Base-by-base conservation (phyloP, 148 eudicot species). In the Nepenthes gracilis region DNA sequence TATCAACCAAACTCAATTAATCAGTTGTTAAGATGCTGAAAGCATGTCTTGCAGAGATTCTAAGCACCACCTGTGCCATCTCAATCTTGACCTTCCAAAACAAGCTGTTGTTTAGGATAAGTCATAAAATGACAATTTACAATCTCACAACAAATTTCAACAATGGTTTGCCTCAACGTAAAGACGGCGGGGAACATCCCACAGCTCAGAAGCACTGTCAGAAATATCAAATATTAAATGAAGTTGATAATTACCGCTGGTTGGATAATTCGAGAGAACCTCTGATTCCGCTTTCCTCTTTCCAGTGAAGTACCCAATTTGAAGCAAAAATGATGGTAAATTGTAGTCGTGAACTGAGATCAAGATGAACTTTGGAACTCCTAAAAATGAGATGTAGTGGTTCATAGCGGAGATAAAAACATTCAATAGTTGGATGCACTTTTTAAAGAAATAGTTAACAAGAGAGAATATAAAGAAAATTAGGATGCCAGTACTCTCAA, bases 261-360 rank as follows among this genome's bases (percentile, higher is more conserved):
- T 68, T 47, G 98, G 96, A 77, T 77, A 93, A 61, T 80, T 84
- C 59, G 95, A 86, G 67, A 93, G 95, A 76, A 93, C 86, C 74
- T 88, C 95, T 47, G 96, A 73, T 79, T 93, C 98, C 52, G 98
- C 98, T 79, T 86, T 93, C 76, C 95, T 86, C 79, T 93, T 93
- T 47, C 95, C 98, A 5, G 91, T 93, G 74, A 88, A 93, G 78
- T 86, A 93, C 15, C 80, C 87, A 47, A 85, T 72, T 58, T 82
- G 57, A 54, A 88, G 94, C 67, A 92, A 70, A 81, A 88, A 92
- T 66, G 96, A 64, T 13, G 98, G 98, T 66, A 93, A 66, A 64
- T 93, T 93, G 72, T 93, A 93, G 77, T 93, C 96, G 69, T 93
- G 98, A 61, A 93, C 96, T 3, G 96, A 84, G 73, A 93, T 86